phyloP scores from a whole-genome alignment of 2,329 filamentous ascomycete species.

The Penicillium sp. region DNA sequence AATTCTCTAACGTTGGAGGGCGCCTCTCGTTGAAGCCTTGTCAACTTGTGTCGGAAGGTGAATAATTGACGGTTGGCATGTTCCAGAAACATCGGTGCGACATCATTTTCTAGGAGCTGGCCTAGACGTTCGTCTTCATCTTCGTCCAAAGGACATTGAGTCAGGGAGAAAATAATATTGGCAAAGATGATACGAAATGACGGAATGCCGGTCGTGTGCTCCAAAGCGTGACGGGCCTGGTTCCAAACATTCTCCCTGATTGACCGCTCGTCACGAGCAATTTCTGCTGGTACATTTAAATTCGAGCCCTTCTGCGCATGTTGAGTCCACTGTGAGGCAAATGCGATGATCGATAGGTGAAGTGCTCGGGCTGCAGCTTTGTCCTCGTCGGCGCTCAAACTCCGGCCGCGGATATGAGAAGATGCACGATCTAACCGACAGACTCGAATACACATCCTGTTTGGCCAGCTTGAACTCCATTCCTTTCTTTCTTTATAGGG shows the following conservation, averaged over 20 bases:
- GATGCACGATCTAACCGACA: constrained; percentile 50
- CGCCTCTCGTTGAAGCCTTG: constrained; percentile 23
- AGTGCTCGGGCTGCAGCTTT: constrained; percentile 48
- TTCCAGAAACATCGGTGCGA: constrained; percentile 47
- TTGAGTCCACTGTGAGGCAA: constrained; percentile 51
- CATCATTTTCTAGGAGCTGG: constrained; percentile 33
- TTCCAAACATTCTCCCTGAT: constrained; percentile 52
- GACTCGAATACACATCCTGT: constrained; percentile 53
- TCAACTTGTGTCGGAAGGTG: constrained; percentile 34
- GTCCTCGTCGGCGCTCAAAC: constrained; percentile 46
- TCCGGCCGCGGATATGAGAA: constrained; percentile 44
- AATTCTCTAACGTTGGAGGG: background rate
- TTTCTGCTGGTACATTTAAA: constrained; percentile 12
- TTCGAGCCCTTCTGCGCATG: constrained; percentile 25
- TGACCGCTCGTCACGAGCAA: constrained; percentile 42
- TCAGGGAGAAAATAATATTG: constrained; percentile 55
- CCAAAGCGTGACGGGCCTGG: constrained; percentile 48
- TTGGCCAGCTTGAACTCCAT: constrained; percentile 49
- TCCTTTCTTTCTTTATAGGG: constrained; percentile 33
- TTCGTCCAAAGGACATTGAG: constrained; percentile 47
- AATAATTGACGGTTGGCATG: constrained; percentile 50
- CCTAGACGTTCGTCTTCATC: constrained; percentile 24
- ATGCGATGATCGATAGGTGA: constrained; percentile 52
- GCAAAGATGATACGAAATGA: constrained; percentile 55
- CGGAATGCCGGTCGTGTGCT: constrained; percentile 48